Base-by-base conservation (phyloP, 2,329 filamentous ascomycete genomes). In the Diaporthe vexans region DNA sequence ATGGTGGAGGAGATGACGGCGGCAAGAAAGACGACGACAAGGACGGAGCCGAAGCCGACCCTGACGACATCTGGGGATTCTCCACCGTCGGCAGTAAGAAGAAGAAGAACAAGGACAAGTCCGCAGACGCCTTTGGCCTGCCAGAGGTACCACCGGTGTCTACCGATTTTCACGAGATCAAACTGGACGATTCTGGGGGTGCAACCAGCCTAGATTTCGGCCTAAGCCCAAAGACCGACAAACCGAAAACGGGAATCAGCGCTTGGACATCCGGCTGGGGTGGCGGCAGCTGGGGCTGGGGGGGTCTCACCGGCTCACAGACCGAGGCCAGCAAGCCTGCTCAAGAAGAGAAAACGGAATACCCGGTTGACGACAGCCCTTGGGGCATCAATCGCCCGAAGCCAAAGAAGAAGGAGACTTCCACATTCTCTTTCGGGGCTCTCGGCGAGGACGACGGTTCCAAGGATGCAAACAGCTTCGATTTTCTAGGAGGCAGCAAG, bases 151-250 rank as follows among this genome's bases (percentile, higher is more conserved):
- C 80, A 17, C 63, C 63, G 33, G 48, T 52, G 35, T 75, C 80
- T 3, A 78, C 80, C 73, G 83, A 87, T n/a, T 94, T 94, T 77
- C 88, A 93, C 58, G 92, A 94, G 37, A 91, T 95, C 77, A 93
- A 91, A 78, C 82, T 94, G 35, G 88, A 91, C 77, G 91, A 92
- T 73, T 80, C 83, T 35, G 86, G 84, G 37, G 74, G 72, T 19
- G 54, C 46, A 24, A 56, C 15, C 9, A n/a, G 35, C 48, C 89
- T 90, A 72, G 89, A 91, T 76, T 79, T 91, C 19, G 88, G 85
- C 75, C 87, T 91, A 78, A 88, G 87, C 67, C 17, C 40, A 19
- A 72, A 54, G 11, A 26, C 72, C 26, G 74, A 74, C 4, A 74
- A 74, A 21, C 51, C 71, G 29, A 70, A 73, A 11, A 76, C 77